Evolutionary conservation across 2,329 filamentous ascomycete species (phyloP).

Genomic region (Alternaria triticimaculans): DNA sequence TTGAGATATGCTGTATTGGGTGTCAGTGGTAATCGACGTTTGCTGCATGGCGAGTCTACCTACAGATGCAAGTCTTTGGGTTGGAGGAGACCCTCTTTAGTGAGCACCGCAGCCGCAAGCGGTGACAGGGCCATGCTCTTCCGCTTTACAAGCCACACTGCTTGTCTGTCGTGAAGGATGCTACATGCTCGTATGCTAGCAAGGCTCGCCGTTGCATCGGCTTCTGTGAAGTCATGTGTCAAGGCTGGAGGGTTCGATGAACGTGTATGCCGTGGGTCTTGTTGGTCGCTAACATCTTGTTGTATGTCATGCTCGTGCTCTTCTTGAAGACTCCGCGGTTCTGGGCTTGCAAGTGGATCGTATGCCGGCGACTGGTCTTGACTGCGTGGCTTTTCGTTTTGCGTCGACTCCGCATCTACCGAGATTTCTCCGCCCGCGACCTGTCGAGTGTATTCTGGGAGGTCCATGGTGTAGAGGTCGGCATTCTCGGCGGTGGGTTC

Average conservation of each 20-base stretch:
- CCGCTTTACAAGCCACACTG: constrained; percentile 36
- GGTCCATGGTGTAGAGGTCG: constrained; percentile 26
- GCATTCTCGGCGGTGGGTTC: constrained; percentile 10
- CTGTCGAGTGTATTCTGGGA: constrained; percentile 27
- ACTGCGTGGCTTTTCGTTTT: constrained; percentile 15
- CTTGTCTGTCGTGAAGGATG: constrained; percentile 31
- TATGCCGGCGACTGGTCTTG: not conserved
- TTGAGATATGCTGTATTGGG: constrained; percentile 16
- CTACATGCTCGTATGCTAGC: constrained; percentile 27
- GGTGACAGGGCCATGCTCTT: constrained; percentile 34
- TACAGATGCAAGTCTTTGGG: constrained; percentile 38
- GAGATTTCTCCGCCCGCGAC: constrained; percentile 19
- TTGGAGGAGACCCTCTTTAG: constrained; percentile 32
- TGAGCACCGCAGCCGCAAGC: constrained; percentile 36
- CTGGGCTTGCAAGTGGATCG: not conserved
- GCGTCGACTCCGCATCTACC: constrained; percentile 23
- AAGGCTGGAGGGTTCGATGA: not conserved
- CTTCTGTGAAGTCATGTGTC: not conserved
- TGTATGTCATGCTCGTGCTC: not conserved
- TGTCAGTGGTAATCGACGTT: not conserved
- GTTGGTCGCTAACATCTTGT: not conserved
- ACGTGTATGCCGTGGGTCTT: not conserved
- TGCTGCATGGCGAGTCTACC: not conserved
- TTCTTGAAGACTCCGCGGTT: not conserved
- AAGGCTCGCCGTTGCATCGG: not conserved